Conservation (phyloP, 768 basidiomycete species). For the Pisolithus tinctorius region DNA sequence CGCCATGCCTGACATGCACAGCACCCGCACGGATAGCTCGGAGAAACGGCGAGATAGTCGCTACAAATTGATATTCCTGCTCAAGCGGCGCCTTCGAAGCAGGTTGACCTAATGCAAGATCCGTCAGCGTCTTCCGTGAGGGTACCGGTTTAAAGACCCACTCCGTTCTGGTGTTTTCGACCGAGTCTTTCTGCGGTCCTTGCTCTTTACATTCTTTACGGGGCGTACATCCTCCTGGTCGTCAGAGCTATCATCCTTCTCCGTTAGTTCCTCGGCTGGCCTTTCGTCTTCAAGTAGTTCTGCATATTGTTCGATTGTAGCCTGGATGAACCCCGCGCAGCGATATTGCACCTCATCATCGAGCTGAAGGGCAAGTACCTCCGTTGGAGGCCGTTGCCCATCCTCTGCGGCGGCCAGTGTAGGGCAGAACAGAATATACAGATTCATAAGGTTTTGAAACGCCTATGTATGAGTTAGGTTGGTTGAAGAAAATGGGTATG, state of each 20-base stretch:
- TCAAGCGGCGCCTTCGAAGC: constrained; percentile 53
- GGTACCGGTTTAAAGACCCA: constrained; percentile 15
- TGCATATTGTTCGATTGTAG: constrained; percentile 81
- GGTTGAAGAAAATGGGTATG: not conserved
- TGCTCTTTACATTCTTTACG: constrained; percentile 17
- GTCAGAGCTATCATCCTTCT: constrained; percentile 32
- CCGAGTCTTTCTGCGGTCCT: constrained; percentile 23
- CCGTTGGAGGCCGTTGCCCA: constrained; percentile 39
- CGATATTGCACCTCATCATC: constrained; percentile 85
- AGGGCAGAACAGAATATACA: constrained; percentile 72
- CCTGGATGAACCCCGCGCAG: constrained; percentile 84
- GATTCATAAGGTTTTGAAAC: constrained; percentile 73
- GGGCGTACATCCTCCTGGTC: constrained; percentile 27
- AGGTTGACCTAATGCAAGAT: constrained; percentile 3
- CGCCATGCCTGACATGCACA: constrained; percentile 71
- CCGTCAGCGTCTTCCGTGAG: not conserved
- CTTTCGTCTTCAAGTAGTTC: constrained; percentile 47
- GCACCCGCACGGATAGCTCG: constrained; percentile 77
- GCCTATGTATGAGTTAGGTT: constrained; percentile 43
- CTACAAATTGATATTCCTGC: constrained; percentile 75
- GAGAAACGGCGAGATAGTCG: constrained; percentile 74
- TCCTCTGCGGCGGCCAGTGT: constrained; percentile 37
- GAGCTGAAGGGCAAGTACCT: constrained; percentile 54
- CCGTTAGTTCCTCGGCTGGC: constrained; percentile 30
- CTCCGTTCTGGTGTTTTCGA: constrained; percentile 31